These are phyloP conservation scores for Camelina sativa DNA, from an alignment of 345 rosid species.

Conservation along the genomic window DNA sequence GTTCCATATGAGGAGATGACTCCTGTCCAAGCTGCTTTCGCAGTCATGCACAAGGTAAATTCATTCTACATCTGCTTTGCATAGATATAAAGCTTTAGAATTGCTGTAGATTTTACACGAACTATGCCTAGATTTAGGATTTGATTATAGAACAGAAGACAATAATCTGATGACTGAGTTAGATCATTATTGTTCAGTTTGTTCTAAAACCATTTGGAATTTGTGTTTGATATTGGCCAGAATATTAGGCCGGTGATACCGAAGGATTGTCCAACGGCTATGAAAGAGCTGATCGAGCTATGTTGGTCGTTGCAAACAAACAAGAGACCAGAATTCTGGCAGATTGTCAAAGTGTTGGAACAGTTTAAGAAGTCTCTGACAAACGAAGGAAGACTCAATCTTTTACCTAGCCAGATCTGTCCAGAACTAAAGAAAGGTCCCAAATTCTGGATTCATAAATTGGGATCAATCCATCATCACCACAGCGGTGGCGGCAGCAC, in stretches of 20 bases:
- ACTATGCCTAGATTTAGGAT: not conserved
- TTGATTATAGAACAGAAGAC: not conserved
- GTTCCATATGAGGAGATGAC: slow-evolving; percentile 76
- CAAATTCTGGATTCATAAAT: slow-evolving; percentile 66
- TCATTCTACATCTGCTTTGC: not conserved
- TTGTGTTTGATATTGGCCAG: slow-evolving; percentile 46
- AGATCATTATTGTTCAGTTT: not conserved
- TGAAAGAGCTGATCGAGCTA: slow-evolving; percentile 74
- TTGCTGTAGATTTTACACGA: not conserved
- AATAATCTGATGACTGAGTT: not conserved
- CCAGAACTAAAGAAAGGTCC: slow-evolving; percentile 69
- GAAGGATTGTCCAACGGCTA: slow-evolving; percentile 55
- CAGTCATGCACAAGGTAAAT: slow-evolving; percentile 74
- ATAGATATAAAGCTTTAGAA: not conserved
- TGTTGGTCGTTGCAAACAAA: slow-evolving; percentile 80
- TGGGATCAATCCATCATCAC: slow-evolving; percentile 39
- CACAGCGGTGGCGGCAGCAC: not conserved
- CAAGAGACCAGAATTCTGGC: slow-evolving; percentile 87
- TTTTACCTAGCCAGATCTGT: slow-evolving; percentile 51
- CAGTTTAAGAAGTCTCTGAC: slow-evolving; percentile 60
- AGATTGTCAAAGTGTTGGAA: slow-evolving; percentile 74
- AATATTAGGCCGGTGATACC: slow-evolving; percentile 71
- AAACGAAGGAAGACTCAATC: slow-evolving; percentile 56
- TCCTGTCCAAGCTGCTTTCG: slow-evolving; percentile 86
- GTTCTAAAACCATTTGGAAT: not conserved